Evolutionary conservation across 2,329 filamentous ascomycete species (phyloP).

Genomic region (Colletotrichum graminicola): DNA sequence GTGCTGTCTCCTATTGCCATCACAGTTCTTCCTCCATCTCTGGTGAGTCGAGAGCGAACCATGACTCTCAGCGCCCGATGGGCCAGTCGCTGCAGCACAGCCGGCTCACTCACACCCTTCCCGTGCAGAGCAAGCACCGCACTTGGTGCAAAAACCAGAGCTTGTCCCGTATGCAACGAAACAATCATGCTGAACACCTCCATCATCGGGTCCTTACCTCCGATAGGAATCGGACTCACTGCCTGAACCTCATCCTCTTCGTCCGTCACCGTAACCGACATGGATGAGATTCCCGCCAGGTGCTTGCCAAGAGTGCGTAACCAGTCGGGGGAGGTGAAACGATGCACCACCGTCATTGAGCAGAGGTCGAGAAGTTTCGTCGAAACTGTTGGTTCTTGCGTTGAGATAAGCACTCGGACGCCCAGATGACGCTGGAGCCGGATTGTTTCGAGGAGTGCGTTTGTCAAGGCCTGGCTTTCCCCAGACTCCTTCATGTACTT

Average conservation of each 20-base stretch:
- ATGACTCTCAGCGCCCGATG: conserved; percentile 56
- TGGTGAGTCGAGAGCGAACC: conserved; percentile 57
- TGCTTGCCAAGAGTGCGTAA: conserved; percentile 47
- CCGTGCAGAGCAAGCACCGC: conserved; percentile 47
- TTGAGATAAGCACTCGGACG: conserved; percentile 76
- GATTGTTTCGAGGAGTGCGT: conserved; percentile 72
- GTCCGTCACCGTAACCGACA: neutral
- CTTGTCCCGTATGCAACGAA: conserved; percentile 57
- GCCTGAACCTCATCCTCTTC: no score
- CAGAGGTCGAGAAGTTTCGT: conserved; percentile 78
- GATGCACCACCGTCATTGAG: conserved; percentile 77
- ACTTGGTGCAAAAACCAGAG: conserved; percentile 60
- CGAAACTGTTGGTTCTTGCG: conserved; percentile 81
- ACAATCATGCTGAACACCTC: conserved; percentile 59
- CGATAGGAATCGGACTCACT: neutral
- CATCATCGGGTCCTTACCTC: conserved; percentile 44
- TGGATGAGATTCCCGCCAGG: conserved; percentile 47
- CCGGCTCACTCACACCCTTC: neutral
- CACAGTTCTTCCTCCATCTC: conserved; percentile 60
- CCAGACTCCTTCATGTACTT: conserved; percentile 75
- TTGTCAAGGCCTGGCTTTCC: conserved; percentile 70
- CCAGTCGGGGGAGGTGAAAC: conserved; percentile 66
- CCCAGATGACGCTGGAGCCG: conserved; percentile 80
- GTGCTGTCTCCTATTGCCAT: conserved; percentile 46
- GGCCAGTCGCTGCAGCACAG: conserved; percentile 49